Percentiles rank a stretch among this genome's conserved stretches.
Conservation (phyloP, 208 protist species). For the Crithidia sp. region DNA sequence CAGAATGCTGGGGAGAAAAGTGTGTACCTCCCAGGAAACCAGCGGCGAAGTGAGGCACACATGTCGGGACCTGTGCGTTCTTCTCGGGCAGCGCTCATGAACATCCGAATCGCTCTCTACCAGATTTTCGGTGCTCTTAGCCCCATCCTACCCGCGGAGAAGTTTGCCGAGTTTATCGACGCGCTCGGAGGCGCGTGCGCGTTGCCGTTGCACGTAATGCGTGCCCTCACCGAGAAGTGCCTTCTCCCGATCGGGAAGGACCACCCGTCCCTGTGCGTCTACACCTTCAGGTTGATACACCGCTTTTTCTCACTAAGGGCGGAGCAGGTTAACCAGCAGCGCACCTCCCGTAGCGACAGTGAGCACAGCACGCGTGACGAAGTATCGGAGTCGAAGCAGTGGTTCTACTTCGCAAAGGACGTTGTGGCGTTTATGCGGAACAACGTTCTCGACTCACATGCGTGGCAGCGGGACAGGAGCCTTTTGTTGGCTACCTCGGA, state of each 20-base stretch:
- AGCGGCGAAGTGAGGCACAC: constrained; percentile 38
- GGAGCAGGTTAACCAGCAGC: constrained; percentile 17
- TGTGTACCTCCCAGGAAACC: constrained; percentile 56
- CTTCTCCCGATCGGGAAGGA: constrained; percentile 55
- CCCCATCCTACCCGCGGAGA: constrained; percentile 49
- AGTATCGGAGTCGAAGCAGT: constrained; percentile 61
- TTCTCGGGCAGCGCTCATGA: constrained; percentile 46
- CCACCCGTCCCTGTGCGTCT: constrained; percentile 42
- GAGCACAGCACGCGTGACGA: constrained; percentile 38
- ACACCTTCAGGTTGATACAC: constrained; percentile 39
- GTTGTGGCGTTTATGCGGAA: constrained; percentile 56
- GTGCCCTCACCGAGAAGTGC: constrained; percentile 56
- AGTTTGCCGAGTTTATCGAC: constrained; percentile 48
- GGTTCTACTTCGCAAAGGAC: constrained; percentile 73
- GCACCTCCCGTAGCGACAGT: not conserved
- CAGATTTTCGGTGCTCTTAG: constrained; percentile 67
- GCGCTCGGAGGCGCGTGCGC: constrained; percentile 22
- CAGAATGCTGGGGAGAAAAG: constrained; percentile 35
- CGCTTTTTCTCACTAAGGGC: constrained; percentile 46
- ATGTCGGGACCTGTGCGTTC: constrained; percentile 14
- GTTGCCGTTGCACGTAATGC: constrained; percentile 49
- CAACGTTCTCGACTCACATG: constrained; percentile 50
- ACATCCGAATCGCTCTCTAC: constrained; percentile 68
- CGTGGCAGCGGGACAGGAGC: constrained; percentile 35
- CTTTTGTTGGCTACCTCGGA: constrained; percentile 39